Conservation (phyloP, 2,329 filamentous ascomycete species). For the Coniella lustricola region DNA sequence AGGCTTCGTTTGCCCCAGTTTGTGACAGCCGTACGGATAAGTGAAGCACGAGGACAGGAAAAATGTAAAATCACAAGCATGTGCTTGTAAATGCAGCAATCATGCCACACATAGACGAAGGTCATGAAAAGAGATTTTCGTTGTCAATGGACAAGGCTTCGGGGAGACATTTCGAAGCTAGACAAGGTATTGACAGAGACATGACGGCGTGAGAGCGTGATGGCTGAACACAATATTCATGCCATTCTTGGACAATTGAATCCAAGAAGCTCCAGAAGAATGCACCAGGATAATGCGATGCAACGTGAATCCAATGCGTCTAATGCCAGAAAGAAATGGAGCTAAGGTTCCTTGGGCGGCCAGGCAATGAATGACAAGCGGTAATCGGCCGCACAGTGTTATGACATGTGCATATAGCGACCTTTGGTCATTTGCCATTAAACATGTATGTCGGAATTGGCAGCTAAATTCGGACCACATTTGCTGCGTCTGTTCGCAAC, state of each 20-base stretch:
- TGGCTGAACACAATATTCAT: conserved; percentile 12
- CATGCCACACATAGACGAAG: not conserved
- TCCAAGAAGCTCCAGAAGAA: conserved; percentile 22
- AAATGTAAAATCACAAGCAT: too few relatives aligned
- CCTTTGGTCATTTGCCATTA: conserved; percentile 13
- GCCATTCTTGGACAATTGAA: conserved; percentile 17
- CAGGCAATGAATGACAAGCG: conserved; percentile 5
- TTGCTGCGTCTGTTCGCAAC: conserved; percentile 7
- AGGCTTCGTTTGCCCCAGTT: too few relatives aligned
- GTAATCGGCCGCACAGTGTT: conserved; percentile 4
- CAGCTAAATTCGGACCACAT: conserved; percentile 6
- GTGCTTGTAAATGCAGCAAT: not conserved
- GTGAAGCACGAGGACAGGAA: too few relatives aligned
- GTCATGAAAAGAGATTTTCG: not conserved
- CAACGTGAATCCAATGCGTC: conserved; percentile 24
- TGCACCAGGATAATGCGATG: conserved; percentile 20
- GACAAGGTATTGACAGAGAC: not conserved
- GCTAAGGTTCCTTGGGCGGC: conserved; percentile 12
- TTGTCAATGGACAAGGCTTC: too few relatives aligned
- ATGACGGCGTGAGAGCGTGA: conserved; percentile 1
- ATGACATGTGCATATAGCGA: conserved; percentile 9
- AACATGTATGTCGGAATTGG: conserved; percentile 10
- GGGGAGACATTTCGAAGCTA: not conserved
- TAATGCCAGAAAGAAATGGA: conserved; percentile 21
- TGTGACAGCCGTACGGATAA: too few relatives aligned